These are phyloP conservation scores for Paramecium tetraurelia DNA, from an alignment of 73 alveolate species.

Conservation along the genomic window DNA sequence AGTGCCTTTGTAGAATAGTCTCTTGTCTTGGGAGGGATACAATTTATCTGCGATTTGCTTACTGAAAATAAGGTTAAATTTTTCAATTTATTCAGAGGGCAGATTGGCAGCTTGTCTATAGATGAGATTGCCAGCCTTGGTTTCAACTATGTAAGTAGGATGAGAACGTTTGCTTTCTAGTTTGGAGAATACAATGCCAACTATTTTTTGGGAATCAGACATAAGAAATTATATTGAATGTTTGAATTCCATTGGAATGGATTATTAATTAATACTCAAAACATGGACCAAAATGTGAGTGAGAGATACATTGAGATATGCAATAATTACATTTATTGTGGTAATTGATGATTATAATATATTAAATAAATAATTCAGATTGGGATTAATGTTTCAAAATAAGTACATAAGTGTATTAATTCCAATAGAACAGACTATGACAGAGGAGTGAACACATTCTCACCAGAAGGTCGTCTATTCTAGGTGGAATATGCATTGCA, in stretches of 20 bases:
- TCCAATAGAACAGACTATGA: slow-evolving; percentile 79
- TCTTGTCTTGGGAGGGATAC: not conserved
- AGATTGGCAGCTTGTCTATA: not conserved
- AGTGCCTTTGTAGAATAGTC: not conserved
- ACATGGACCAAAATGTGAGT: not conserved
- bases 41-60: not conserved
- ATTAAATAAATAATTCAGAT: not conserved
- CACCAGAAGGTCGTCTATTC: slow-evolving; percentile 93
- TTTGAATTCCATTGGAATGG: not conserved
- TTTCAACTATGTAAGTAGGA: not conserved
- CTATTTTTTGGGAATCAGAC: not conserved
- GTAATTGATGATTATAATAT: not conserved
- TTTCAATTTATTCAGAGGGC: not conserved
- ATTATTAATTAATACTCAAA: not conserved
- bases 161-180: not conserved
- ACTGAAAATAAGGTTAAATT: not conserved
- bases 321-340: no score
- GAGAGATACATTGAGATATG: no score
- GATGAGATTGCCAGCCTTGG: not conserved
- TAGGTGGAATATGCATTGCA: slow-evolving; percentile 95
- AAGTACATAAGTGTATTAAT: not conserved
- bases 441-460: slow-evolving; percentile 96
- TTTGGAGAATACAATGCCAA: not conserved
- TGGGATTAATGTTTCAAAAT: slow-evolving; percentile 28
- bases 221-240: not conserved